Evolutionary conservation across 352 stramenopile species (phyloP), one percentile per base, ranked within the genome.

Genomic region (Pythium guiyangense): DNA sequence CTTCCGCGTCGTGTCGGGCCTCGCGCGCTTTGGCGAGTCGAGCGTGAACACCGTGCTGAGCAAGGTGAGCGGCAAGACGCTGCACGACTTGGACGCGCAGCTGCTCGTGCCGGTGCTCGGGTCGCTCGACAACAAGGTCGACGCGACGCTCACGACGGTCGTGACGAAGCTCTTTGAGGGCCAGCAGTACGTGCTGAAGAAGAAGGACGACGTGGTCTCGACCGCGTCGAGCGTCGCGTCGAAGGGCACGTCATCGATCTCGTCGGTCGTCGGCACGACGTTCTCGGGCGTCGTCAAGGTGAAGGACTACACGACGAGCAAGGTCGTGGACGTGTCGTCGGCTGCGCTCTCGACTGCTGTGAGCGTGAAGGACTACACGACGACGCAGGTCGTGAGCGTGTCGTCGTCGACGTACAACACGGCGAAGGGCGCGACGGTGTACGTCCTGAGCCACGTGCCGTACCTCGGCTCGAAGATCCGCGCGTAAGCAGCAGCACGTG

Each of bases 391-490:
- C 42, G 69, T 83, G 50, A 76, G 79, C 52, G 79, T 76, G 39
- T 88, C 79, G 47, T 90, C 79, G 54, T 86, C 79, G 20, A 81
- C 76, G 1, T 85, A 77, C 51, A 74, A 74, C 29, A 84, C 68
- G 6, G 70, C 84, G 26, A 73, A 72, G 53, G 77, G 70, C 15
- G 73, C 69, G 6, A 86, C 74, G 6, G 67, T 78, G 29, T 79
- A 77, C 54, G 64, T 77, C 20, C 63, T 79, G 37, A 85, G 77
- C 59, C 73, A 88, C 53, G 64, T 90, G 40, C 79, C 79, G 26
- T 68, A 82, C 51, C 66, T 89, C 42, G 79, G 79, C 37, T 53
- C 76, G 44, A 89, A 86, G 68, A 76, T 88, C 69, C 69, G 71
- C 56, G 65, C 71, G 47, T 86, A 79, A 65, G 64, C 17, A n/a